Conservation (phyloP, 2,329 filamentous ascomycete species). For the Microdochium paspali region DNA sequence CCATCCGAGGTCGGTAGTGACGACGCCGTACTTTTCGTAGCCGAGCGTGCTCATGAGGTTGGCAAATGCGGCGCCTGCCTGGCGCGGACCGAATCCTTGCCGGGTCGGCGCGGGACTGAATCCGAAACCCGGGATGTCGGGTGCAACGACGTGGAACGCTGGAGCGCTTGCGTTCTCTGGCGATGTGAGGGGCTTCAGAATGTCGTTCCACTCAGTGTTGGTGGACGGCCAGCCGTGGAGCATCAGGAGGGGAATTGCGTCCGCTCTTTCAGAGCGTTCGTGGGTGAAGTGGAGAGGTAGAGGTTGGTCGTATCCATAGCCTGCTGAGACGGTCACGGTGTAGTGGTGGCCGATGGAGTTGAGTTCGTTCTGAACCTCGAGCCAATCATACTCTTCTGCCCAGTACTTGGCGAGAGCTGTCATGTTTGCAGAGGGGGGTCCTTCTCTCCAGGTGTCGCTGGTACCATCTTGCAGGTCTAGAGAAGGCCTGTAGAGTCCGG, state of each 20-base stretch:
- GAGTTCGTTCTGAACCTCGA: constrained; percentile 8
- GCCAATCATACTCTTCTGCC: constrained; percentile 12
- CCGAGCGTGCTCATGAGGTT: constrained; percentile 8
- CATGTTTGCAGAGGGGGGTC: constrained; percentile 2
- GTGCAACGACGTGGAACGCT: constrained; percentile 9
- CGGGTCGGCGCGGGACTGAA: constrained; percentile 9
- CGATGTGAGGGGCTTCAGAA: not conserved
- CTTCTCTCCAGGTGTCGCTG: constrained; percentile 1
- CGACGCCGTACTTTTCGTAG: constrained; percentile 8
- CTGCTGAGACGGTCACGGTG: constrained; percentile 7
- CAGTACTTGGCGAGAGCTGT: constrained; percentile 8
- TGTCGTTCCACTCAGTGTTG: not conserved
- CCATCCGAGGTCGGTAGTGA: constrained; percentile 7
- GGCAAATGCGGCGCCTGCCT: constrained; percentile 6
- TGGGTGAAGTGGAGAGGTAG: constrained; percentile 10
- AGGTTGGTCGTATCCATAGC: constrained; percentile 2
- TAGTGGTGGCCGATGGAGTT: constrained; percentile 15
- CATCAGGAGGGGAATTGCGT: constrained; percentile 6
- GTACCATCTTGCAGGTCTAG: constrained; percentile 1
- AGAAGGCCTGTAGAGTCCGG: constrained; percentile 1
- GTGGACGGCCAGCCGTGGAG: constrained; percentile 3
- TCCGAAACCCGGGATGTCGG: constrained; percentile 10
- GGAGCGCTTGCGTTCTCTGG: not conserved
- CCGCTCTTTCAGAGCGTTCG: constrained; percentile 2
- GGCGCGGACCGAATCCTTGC: constrained; percentile 4